Evolutionary conservation across 768 basidiomycete genomes (phyloP).

Genomic region (Leccinum ochraceum): DNA sequence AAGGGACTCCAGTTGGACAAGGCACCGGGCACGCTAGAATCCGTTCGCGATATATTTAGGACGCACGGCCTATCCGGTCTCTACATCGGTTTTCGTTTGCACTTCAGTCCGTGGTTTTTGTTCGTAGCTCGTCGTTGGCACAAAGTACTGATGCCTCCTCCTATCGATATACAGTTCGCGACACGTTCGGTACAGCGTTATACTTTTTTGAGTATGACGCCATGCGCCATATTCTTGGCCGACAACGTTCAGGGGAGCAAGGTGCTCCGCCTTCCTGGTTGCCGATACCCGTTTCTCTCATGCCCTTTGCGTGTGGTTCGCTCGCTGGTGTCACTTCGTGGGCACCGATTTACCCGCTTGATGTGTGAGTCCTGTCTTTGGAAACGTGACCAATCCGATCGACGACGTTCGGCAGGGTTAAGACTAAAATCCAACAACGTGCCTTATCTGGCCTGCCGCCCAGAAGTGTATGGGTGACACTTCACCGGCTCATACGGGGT

Average conservation of each 20-base stretch:
- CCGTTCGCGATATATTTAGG: slow-evolving; percentile 77
- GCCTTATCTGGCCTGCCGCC: slow-evolving; percentile 77
- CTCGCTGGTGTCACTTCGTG: slow-evolving; percentile 87
- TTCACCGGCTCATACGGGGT: slow-evolving; percentile 79
- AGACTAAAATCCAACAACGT: slow-evolving; percentile 96
- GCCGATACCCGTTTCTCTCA: slow-evolving; percentile 73
- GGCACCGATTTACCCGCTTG: slow-evolving; percentile 92
- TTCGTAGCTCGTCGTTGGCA: background rate
- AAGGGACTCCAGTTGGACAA: slow-evolving; percentile 70
- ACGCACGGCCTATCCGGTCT: slow-evolving; percentile 63
- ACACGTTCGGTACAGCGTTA: slow-evolving; percentile 85
- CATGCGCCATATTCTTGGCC: slow-evolving; percentile 83
- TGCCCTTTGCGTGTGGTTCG: slow-evolving; percentile 92
- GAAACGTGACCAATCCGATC: background rate
- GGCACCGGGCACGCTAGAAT: slow-evolving; percentile 76
- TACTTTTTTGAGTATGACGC: slow-evolving; percentile 96
- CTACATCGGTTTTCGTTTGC: slow-evolving; percentile 85
- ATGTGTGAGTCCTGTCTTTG: slow-evolving; percentile 62
- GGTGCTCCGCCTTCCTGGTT: slow-evolving; percentile 83
- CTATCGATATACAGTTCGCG: slow-evolving; percentile 59
- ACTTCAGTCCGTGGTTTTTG: slow-evolving; percentile 60
- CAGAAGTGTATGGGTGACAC: slow-evolving; percentile 71
- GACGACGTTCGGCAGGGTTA: slow-evolving; percentile 53
- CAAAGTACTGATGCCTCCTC: slow-evolving; percentile 10
- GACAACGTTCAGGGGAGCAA: slow-evolving; percentile 76